Percentiles rank a stretch among this genome's conserved stretches.
These are phyloP conservation scores for Marasmius oreades DNA, from an alignment of 1,284 basidiomycete genomes.

Conservation along the genomic window DNA sequence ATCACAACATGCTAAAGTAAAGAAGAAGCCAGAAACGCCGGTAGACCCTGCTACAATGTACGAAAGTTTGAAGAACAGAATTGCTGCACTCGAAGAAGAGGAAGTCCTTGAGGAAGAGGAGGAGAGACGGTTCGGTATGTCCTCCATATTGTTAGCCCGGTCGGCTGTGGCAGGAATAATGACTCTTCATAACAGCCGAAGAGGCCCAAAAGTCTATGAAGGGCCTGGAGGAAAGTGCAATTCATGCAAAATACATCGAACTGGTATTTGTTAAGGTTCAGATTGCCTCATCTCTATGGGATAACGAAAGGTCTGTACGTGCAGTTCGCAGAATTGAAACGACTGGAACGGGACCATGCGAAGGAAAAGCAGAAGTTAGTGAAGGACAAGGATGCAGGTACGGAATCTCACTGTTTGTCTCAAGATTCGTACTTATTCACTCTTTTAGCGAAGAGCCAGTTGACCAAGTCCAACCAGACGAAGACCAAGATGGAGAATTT, in stretches of 20 bases:
- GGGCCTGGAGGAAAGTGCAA: constrained; percentile 72
- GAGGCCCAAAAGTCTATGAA: constrained; percentile 79
- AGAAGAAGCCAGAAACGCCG: constrained; percentile 66
- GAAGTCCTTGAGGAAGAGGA: constrained; percentile 81
- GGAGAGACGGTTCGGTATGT: constrained; percentile 68
- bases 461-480: constrained; percentile 81
- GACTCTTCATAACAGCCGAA: constrained; percentile 50
- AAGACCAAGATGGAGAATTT: constrained; percentile 86
- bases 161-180: constrained; percentile 5
- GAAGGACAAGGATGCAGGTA: constrained; percentile 85
- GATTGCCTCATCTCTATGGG: background rate
- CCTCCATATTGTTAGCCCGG: background rate
- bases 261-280: constrained; percentile 45
- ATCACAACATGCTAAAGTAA: constrained; percentile 43
- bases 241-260: constrained; percentile 82
- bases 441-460: constrained; percentile 66
- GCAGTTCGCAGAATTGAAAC: constrained; percentile 80
- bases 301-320: background rate
- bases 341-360: constrained; percentile 77
- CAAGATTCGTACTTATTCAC: constrained; percentile 13
- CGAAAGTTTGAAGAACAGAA: constrained; percentile 78
- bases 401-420: constrained; percentile 20
- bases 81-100: constrained; percentile 81
- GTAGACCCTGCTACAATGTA: constrained; percentile 82
- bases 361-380: constrained; percentile 84